Percentiles rank a stretch among this genome's conserved stretches.
These are phyloP conservation scores for Gymnopus androsaceus DNA, from an alignment of 1,284 basidiomycete species.

Conservation along the genomic window DNA sequence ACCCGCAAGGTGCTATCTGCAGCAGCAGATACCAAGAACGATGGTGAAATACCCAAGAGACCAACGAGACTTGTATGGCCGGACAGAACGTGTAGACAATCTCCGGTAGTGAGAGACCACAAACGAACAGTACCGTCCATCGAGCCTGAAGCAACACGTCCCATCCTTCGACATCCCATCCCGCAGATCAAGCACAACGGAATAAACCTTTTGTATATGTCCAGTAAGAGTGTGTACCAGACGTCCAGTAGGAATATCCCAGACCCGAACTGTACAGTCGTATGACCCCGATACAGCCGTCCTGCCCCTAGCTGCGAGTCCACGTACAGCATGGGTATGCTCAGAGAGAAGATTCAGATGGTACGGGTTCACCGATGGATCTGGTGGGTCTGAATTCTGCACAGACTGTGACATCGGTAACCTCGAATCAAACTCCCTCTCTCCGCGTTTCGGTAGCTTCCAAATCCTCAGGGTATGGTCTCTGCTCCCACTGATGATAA, in stretches of 20 bases:
- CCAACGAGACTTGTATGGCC: constrained; percentile 91
- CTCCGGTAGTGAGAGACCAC: constrained; percentile 84
- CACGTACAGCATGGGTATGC: constrained; percentile 89
- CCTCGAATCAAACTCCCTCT: constrained; percentile 60
- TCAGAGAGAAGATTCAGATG: constrained; percentile 84
- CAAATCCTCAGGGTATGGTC: constrained; percentile 91
- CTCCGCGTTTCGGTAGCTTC: constrained; percentile 80
- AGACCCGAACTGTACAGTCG: constrained; percentile 90
- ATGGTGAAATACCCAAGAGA: constrained; percentile 83
- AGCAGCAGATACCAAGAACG: constrained; percentile 88
- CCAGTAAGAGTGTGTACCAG: constrained; percentile 82
- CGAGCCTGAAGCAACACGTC: constrained; percentile 90
- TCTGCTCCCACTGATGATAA: constrained; percentile 92
- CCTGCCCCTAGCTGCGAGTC: constrained; percentile 86
- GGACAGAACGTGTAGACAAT: constrained; percentile 76
- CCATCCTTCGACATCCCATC: constrained; percentile 41
- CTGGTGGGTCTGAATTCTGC: constrained; percentile 51
- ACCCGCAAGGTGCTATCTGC: constrained; percentile 91
- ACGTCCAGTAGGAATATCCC: constrained; percentile 90
- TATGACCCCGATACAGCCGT: constrained; percentile 95
- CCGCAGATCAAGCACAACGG: constrained; percentile 75
- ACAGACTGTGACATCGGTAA: not conserved
- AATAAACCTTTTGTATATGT: constrained; percentile 93
- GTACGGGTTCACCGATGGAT: constrained; percentile 87
- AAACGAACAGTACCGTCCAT: constrained; percentile 96